These are phyloP conservation scores for Paraleonurus japonicus DNA, from an alignment of 257 asterid species.

Conservation along the genomic window DNA sequence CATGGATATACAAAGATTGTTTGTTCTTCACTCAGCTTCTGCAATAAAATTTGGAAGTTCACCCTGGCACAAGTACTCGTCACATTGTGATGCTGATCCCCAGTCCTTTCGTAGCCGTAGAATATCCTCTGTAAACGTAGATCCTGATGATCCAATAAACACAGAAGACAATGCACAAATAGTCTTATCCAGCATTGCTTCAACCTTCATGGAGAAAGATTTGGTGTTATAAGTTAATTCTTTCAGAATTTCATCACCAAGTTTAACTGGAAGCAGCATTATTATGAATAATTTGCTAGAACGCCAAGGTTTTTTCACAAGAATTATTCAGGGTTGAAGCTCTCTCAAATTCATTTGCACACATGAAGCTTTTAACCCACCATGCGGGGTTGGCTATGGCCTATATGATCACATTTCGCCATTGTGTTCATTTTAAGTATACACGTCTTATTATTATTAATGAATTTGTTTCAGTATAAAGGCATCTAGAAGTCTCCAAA, in stretches of 20 bases:
- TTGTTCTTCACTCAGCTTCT: slow-evolving; percentile 56
- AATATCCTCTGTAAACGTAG: slow-evolving; percentile 96
- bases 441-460: too few relatives aligned
- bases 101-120: slow-evolving; percentile 87
- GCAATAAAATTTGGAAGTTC: slow-evolving; percentile 83
- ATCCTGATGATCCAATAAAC: slow-evolving; percentile 86
- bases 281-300: neutral
- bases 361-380: neutral
- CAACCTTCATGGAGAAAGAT: slow-evolving; percentile 56
- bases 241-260: neutral
- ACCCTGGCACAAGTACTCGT: slow-evolving; percentile 81
- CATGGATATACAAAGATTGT: slow-evolving; percentile 10
- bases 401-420: neutral
- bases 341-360: neutral
- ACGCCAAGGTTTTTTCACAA: neutral
- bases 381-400: neutral
- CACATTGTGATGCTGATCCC: slow-evolving; percentile 88
- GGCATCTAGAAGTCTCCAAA: neutral
- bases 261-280: neutral
- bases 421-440: neutral
- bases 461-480: neutral
- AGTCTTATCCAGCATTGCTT: slow-evolving; percentile 97
- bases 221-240: neutral
- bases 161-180: slow-evolving; percentile 87
- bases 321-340: neutral